These are phyloP conservation scores for Cenchrus americanus DNA, from an alignment of 176 grass and related monocot genomes.

Conservation along the genomic window DNA sequence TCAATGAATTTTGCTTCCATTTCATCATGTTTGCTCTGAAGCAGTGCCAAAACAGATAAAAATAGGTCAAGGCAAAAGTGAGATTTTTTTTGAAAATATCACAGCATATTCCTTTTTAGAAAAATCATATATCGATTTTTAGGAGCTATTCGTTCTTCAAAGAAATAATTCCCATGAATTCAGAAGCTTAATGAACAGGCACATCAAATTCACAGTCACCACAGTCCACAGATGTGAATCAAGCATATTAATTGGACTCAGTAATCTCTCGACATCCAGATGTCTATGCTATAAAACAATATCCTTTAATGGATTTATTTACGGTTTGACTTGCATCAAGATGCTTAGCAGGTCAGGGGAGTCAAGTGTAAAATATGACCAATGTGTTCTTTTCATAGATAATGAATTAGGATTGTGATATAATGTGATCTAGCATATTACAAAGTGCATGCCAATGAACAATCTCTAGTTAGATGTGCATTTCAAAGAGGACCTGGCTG, in stretches of 20 bases:
- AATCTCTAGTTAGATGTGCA: not conserved
- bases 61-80: not conserved
- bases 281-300: not conserved
- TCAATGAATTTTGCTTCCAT: constrained; percentile 79
- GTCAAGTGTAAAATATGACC: not conserved
- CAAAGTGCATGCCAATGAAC: not conserved
- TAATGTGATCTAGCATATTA: not conserved
- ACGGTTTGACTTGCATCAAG: not conserved
- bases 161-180: not conserved
- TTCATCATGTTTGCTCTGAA: constrained; percentile 73
- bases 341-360: not conserved
- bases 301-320: not conserved
- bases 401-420: too few relatives aligned
- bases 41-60: not conserved
- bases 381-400: not conserved
- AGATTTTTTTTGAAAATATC: not conserved
- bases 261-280: not conserved
- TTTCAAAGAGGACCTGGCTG: not conserved
- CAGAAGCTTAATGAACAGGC: too few relatives aligned
- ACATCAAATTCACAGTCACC: too few relatives aligned
- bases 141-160: not conserved
- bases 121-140: not conserved
- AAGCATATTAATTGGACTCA: not conserved
- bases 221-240: not conserved
- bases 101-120: not conserved